phyloP scores from a whole-genome alignment of 306 rosid genomes.

The Rosa multiflora region DNA sequence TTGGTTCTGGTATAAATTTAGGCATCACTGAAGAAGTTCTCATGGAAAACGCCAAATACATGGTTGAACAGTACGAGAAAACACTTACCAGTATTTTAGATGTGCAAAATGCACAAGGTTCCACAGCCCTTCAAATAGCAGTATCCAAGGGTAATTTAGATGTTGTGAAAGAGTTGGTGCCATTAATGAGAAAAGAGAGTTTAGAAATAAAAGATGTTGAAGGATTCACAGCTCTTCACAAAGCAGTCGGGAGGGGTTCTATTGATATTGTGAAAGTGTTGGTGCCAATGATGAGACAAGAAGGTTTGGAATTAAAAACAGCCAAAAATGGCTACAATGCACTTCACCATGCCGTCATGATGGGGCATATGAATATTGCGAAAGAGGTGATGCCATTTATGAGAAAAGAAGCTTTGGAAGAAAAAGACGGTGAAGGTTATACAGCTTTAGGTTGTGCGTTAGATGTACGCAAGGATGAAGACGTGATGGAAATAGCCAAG shows the following conservation, averaged over 20 bases:
- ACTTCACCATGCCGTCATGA: neutral
- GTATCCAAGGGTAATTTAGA: neutral
- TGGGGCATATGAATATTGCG: neutral
- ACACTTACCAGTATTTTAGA: neutral
- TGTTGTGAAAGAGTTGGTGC: neutral
- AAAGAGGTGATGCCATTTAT: neutral
- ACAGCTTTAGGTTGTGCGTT: neutral
- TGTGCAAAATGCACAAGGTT: neutral
- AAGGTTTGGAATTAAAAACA: neutral
- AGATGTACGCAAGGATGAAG: neutral
- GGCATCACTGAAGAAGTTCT: neutral
- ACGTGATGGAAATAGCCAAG: too few species aligned
- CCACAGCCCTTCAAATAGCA: neutral
- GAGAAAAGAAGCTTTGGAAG: neutral
- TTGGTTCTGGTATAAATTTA: neutral
- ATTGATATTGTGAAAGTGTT: neutral
- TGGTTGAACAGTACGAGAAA: neutral
- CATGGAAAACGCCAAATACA: neutral
- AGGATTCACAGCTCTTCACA: neutral
- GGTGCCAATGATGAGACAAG: neutral
- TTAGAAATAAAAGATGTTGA: neutral
- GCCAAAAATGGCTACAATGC: fast-evolving
- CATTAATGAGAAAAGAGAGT: neutral
- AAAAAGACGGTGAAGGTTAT: fast-evolving
- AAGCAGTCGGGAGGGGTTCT: fast-evolving